phyloP scores from a whole-genome alignment of 805 yeast genomes.

The Candida ipomoeae region DNA sequence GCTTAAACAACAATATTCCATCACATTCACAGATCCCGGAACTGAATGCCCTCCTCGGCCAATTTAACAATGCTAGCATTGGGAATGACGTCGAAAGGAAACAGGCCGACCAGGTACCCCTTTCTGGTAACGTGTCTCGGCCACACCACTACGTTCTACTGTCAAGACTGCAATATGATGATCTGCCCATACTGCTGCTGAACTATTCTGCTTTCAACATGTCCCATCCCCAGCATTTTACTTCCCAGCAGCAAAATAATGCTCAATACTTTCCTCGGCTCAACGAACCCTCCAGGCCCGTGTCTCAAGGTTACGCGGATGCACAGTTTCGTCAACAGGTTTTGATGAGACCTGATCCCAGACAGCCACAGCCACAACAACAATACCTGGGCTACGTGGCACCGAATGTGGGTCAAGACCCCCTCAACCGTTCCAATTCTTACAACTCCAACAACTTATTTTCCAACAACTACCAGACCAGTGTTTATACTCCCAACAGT shows the following conservation, averaged over 20 bases:
- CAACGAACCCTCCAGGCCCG: constrained; percentile 3
- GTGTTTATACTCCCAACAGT: background rate
- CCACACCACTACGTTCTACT: constrained; percentile 1
- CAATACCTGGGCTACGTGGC: constrained; percentile 1
- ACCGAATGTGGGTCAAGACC: background rate
- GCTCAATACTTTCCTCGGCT: background rate
- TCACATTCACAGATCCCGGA: background rate
- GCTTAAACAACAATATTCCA: background rate
- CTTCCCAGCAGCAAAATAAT: background rate
- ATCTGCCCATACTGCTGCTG: background rate
- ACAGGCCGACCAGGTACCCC: background rate
- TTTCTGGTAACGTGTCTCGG: background rate
- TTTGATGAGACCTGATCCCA: background rate
- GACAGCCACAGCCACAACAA: constrained; percentile 2
- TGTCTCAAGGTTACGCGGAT: constrained; percentile 4
- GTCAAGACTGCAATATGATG: constrained; percentile 2
- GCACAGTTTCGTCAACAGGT: constrained; percentile 3
- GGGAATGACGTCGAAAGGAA: background rate
- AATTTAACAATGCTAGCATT: background rate
- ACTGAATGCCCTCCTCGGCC: background rate
- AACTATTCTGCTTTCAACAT: background rate
- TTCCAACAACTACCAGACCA: background rate
- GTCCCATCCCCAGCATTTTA: background rate
- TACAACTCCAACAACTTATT: background rate
- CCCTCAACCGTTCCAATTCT: background rate